These are phyloP conservation scores for Sarocladium brachiariae DNA, from an alignment of 2,329 filamentous ascomycete genomes.

Conservation along the genomic window DNA sequence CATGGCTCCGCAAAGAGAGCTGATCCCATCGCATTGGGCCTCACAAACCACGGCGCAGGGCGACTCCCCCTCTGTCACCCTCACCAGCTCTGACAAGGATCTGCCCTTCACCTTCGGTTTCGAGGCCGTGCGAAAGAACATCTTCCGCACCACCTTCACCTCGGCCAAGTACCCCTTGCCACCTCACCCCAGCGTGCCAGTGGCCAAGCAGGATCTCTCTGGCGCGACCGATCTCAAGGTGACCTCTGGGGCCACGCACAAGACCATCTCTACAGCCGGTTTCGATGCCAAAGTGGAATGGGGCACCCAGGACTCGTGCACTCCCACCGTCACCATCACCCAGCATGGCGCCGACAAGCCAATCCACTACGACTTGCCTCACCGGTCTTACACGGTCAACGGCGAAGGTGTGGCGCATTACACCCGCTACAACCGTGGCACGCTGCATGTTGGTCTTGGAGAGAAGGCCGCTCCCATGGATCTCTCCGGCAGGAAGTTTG, in stretches of 20 bases:
- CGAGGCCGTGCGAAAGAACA: slow-evolving; percentile 51
- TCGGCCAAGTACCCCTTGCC: slow-evolving; percentile 56
- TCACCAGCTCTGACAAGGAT: slow-evolving; percentile 17
- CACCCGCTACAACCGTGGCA: slow-evolving; percentile 52
- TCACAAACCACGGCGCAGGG: slow-evolving; percentile 21
- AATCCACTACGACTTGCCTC: slow-evolving; percentile 55
- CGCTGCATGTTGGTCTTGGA: slow-evolving; percentile 62
- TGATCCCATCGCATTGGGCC: slow-evolving; percentile 21
- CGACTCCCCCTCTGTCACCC: slow-evolving; percentile 14
- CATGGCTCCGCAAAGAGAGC: slow-evolving; percentile 23
- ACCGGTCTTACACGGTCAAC: slow-evolving; percentile 60
- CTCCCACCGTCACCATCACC: slow-evolving; percentile 49
- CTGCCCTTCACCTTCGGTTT: slow-evolving; percentile 53
- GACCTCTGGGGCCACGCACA: slow-evolving; percentile 24
- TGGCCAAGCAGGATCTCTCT: slow-evolving; percentile 30
- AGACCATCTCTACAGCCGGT: slow-evolving; percentile 28
- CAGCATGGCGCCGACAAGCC: slow-evolving; percentile 39
- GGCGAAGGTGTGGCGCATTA: slow-evolving; percentile 58
- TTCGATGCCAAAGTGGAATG: slow-evolving; percentile 13
- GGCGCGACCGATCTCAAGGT: slow-evolving; percentile 23
- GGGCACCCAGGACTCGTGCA: slow-evolving; percentile 8
- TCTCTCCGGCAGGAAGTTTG: slow-evolving; percentile 58
- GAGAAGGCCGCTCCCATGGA: slow-evolving; percentile 71
- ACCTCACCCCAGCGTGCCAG: slow-evolving; percentile 53
- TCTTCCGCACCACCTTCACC: slow-evolving; percentile 63